Evolutionary conservation across 306 rosid genomes (phyloP).

Genomic region (Vicia villosa): DNA sequence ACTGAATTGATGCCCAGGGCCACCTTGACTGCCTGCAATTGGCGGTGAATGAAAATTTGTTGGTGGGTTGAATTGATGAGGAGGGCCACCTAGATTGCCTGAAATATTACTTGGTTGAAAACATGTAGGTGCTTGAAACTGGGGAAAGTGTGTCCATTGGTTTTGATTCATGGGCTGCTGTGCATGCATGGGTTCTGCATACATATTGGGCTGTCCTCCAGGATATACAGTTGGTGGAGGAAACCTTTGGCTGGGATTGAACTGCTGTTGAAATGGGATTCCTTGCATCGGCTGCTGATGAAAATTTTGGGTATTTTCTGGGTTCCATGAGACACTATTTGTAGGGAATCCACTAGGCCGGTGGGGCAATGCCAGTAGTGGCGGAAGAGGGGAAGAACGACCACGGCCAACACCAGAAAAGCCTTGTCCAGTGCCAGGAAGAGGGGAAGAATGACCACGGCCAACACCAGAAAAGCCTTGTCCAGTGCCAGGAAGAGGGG

Average conservation of each 20-base stretch:
- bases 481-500: constrained; percentile 34
- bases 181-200: constrained; percentile 37
- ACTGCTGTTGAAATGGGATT: constrained; percentile 47
- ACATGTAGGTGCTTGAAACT: constrained; percentile 26
- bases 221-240: constrained; percentile 26
- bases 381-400: too few relatives aligned
- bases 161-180: constrained; percentile 51
- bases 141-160: constrained; percentile 45
- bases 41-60: constrained; percentile 25
- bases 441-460: too few relatives aligned
- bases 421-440: constrained; percentile 36
- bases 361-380: too few relatives aligned
- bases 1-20: constrained; percentile 43
- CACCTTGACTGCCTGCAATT: constrained; percentile 32
- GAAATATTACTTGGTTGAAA: constrained; percentile 32
- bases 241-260: constrained; percentile 35
- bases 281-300: constrained; percentile 48
- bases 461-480: constrained; percentile 38
- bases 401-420: constrained; percentile 2
- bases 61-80: constrained; percentile 43
- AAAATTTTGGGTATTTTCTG: constrained; percentile 39
- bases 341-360: constrained; percentile 37
- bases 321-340: constrained; percentile 47
- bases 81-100: constrained; percentile 31
- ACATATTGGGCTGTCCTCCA: constrained; percentile 37